These are phyloP conservation scores for Brassica rapa DNA, from an alignment of 345 rosid genomes.

Conservation along the genomic window DNA sequence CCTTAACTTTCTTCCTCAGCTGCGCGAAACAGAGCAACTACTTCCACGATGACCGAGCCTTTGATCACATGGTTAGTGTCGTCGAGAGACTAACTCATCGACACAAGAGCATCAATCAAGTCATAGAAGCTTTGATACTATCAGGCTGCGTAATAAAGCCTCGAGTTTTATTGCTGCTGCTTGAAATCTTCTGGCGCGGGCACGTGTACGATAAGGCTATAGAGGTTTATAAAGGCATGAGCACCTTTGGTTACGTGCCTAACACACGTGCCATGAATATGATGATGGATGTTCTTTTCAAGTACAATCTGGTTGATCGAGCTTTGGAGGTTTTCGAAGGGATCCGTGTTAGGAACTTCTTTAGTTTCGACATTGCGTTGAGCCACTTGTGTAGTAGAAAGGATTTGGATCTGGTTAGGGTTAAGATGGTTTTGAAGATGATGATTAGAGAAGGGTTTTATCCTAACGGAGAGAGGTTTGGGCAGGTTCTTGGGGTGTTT, in stretches of 20 bases:
- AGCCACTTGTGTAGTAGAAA: constrained; percentile 55
- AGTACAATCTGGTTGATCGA: constrained; percentile 35
- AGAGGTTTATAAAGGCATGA: constrained; percentile 55
- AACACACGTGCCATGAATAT: constrained; percentile 64
- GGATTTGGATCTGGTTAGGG: constrained; percentile 43
- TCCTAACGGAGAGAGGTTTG: constrained; percentile 58
- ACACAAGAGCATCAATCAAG: constrained; percentile 37
- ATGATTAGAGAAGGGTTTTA: constrained; percentile 60
- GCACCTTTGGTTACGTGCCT: constrained; percentile 50
- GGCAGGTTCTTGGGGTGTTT: constrained; percentile 52
- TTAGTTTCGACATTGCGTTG: constrained; percentile 61
- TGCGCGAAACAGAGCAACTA: constrained; percentile 56
- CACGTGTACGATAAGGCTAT: constrained; percentile 52
- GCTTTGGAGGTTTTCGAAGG: constrained; percentile 52
- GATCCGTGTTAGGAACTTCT: constrained; percentile 51
- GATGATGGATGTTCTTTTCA: constrained; percentile 64
- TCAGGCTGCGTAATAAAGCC: constrained; percentile 53
- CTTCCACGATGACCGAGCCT: constrained; percentile 55
- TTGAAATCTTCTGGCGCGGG: constrained; percentile 79
- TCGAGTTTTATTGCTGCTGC: constrained; percentile 52
- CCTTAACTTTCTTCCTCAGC: constrained; percentile 64
- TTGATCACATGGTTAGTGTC: constrained; percentile 54
- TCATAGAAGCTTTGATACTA: constrained; percentile 46
- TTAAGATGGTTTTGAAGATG: constrained; percentile 39
- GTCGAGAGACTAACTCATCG: constrained; percentile 45